Evolutionary conservation across 345 rosid genomes (phyloP).

Genomic region (Moricandia moricandioides): DNA sequence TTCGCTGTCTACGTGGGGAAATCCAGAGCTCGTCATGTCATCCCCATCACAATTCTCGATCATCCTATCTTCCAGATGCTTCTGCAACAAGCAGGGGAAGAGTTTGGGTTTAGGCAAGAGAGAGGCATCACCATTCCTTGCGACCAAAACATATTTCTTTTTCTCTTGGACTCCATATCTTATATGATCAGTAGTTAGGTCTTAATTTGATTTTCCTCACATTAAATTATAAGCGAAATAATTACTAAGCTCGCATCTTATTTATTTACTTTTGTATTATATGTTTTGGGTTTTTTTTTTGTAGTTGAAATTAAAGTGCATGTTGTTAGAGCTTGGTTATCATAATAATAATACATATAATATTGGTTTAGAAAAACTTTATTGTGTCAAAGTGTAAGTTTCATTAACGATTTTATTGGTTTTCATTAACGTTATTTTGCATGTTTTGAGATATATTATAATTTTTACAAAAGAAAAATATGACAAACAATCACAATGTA

Average conservation of each 20-base stretch:
- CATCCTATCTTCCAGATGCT: constrained; percentile 25
- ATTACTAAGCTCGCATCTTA: not conserved
- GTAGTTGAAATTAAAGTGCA: not conserved
- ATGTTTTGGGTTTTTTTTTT: not conserved
- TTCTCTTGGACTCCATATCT: constrained; percentile 17
- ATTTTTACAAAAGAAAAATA: no score
- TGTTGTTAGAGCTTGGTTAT: not conserved
- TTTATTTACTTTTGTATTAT: no score
- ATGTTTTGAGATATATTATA: no score
- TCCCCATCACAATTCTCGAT: constrained; percentile 12
- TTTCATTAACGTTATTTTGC: no score
- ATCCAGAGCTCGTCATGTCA: constrained; percentile 16
- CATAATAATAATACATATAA: not conserved
- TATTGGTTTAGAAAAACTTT: not conserved
- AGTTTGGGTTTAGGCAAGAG: constrained; percentile 25
- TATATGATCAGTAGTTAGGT: constrained; percentile 12
- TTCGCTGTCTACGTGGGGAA: constrained; percentile 11
- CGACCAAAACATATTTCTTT: constrained; percentile 12
- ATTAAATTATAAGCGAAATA: not conserved
- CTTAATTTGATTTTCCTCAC: not conserved
- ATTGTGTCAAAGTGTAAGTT: not conserved
- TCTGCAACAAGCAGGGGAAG: constrained; percentile 24
- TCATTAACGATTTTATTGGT: not conserved
- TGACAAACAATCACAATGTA: not conserved
- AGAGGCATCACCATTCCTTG: constrained; percentile 24